Percentiles rank a stretch among this genome's conserved stretches.
phyloP scores from a whole-genome alignment of 2,329 filamentous ascomycete genomes.

The Diaporthe vaccinii region DNA sequence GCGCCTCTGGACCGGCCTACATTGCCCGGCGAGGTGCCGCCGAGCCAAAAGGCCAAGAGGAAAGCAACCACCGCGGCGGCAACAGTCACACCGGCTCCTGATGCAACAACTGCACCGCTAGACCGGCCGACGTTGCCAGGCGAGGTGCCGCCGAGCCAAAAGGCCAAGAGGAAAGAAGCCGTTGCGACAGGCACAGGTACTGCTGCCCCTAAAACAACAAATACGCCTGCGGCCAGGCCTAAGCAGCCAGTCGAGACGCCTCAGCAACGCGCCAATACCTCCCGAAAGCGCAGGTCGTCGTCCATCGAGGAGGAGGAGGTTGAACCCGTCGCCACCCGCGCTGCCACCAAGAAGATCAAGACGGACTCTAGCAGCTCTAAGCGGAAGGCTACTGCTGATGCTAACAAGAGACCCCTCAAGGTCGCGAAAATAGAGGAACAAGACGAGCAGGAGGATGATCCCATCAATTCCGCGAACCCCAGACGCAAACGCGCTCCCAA shows the following conservation, averaged over 20 bases:
- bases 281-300: constrained; percentile 62
- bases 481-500: constrained; percentile 18
- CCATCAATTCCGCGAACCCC: neutral
- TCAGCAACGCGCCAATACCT: constrained; percentile 44
- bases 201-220: neutral
- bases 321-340: neutral
- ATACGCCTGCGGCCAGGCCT: constrained; percentile 25
- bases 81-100: constrained; percentile 34
- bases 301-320: constrained; percentile 47
- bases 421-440: neutral
- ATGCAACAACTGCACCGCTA: constrained; percentile 15
- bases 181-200: constrained; percentile 43
- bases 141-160: constrained; percentile 7
- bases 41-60: neutral
- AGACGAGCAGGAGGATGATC: neutral
- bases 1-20: constrained; percentile 15
- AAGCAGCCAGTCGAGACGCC: constrained; percentile 22
- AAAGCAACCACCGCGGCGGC: constrained; percentile 41
- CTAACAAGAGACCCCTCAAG: constrained; percentile 1
- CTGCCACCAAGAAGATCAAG: constrained; percentile 20
- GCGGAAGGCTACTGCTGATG: constrained; percentile 21
- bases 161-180: neutral
- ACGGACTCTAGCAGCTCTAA: neutral
- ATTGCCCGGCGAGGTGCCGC: neutral
- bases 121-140: constrained; percentile 13